A percentile compares a stretch with the other conserved stretches of the same genome.
Conservation (phyloP, 2,329 filamentous ascomycete species). For the Pseudogymnoascus sp. region DNA sequence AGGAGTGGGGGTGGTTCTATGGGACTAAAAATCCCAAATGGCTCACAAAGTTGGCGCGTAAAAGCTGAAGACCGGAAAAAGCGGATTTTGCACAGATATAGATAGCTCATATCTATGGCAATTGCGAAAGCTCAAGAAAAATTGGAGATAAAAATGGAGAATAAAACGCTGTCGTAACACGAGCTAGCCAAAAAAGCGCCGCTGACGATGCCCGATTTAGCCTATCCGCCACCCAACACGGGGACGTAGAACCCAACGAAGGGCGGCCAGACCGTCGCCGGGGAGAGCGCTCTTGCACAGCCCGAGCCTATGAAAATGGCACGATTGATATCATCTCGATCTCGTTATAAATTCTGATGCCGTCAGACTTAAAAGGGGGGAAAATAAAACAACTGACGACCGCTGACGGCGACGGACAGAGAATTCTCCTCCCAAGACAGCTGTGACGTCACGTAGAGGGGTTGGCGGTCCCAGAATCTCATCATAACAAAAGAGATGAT, state of each 20-base stretch:
- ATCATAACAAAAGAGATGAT: background rate
- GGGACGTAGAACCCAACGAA: slow-evolving; percentile 4
- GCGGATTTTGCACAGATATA: background rate
- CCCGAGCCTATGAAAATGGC: background rate
- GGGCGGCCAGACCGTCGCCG: background rate
- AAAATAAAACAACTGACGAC: background rate
- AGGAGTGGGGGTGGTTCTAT: background rate
- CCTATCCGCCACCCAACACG: slow-evolving; percentile 2
- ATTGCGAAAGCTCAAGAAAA: background rate
- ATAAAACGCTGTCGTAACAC: background rate
- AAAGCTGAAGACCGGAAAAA: background rate
- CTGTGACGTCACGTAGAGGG: background rate
- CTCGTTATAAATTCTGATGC: background rate
- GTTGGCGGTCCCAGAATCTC: background rate
- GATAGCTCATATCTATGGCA: slow-evolving; percentile 6
- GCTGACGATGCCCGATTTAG: background rate
- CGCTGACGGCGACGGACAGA: background rate
- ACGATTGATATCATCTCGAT: background rate
- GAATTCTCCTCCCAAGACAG: background rate
- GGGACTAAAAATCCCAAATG: background rate
- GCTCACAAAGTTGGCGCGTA: background rate
- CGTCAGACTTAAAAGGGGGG: background rate
- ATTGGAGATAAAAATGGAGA: slow-evolving; percentile 2
- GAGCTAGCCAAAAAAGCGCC: background rate
- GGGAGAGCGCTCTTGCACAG: background rate